phyloP scores from a whole-genome alignment of 106 monocot genomes.

The Dendrobium nobile region DNA sequence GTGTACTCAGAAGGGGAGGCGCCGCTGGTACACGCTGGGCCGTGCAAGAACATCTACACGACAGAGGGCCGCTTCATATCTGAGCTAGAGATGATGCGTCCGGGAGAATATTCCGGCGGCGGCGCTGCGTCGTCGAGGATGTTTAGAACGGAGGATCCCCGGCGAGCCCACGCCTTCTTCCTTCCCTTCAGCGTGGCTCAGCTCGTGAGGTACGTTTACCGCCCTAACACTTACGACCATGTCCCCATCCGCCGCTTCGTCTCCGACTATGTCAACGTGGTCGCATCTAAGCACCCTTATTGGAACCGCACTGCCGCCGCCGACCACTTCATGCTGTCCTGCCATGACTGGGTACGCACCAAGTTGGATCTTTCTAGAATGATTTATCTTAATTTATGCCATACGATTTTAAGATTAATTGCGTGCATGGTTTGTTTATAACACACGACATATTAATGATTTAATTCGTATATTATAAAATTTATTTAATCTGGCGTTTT shows the following conservation, averaged over 20 bases:
- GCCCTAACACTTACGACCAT: slow-evolving; percentile 2
- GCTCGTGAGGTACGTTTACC: slow-evolving; percentile 39
- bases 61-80: slow-evolving; percentile 70
- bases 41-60: slow-evolving; percentile 72
- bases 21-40: slow-evolving; percentile 63
- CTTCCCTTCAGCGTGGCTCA: slow-evolving; percentile 58
- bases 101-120: background rate
- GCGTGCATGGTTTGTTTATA: no score
- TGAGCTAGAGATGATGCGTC: slow-evolving; percentile 32
- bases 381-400: no score
- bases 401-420: no score
- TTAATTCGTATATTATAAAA: no score
- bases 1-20: slow-evolving; percentile 77
- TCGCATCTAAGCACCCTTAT: slow-evolving; percentile 36
- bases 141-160: slow-evolving; percentile 26
- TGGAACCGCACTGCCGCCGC: slow-evolving; percentile 47
- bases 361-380: background rate
- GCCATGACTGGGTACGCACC: slow-evolving; percentile 49
- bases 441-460: no score
- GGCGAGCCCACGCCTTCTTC: slow-evolving; percentile 54
- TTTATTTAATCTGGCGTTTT: no score
- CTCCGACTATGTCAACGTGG: slow-evolving; percentile 36
- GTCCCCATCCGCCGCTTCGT: slow-evolving; percentile 23
- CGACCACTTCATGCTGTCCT: slow-evolving; percentile 66
- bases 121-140: background rate